These are phyloP conservation scores for Xylariaceae sp. DNA, from an alignment of 2,329 filamentous ascomycete genomes.

Conservation along the genomic window DNA sequence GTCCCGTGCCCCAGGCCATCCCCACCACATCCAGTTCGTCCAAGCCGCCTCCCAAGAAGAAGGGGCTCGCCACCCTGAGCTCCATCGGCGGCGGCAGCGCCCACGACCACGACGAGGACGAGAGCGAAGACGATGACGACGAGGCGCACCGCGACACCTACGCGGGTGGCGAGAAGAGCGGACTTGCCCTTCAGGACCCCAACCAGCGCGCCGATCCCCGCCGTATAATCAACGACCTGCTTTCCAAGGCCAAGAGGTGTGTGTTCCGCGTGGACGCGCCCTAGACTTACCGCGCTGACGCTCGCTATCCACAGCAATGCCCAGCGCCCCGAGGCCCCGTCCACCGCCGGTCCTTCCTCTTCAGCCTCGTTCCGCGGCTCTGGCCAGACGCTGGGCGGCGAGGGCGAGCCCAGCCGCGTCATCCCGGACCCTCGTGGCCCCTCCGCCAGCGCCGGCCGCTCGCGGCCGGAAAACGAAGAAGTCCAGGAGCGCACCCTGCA, in stretches of 20 bases:
- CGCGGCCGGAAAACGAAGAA: slow-evolving; percentile 27
- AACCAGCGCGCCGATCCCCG: slow-evolving; percentile 41
- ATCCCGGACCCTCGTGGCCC: slow-evolving; percentile 54
- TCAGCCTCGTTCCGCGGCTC: slow-evolving; percentile 57
- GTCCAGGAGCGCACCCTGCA: slow-evolving; percentile 64
- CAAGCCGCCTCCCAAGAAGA: slow-evolving; percentile 45
- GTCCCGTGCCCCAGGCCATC: slow-evolving; percentile 43
- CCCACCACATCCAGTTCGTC: slow-evolving; percentile 26
- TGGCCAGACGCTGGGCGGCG: slow-evolving; percentile 71
- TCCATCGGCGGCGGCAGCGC: slow-evolving; percentile 43
- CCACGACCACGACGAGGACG: slow-evolving; percentile 49
- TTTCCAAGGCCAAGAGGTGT: slow-evolving; percentile 58
- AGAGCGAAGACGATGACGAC: slow-evolving; percentile 48
- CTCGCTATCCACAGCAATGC: slow-evolving; percentile 43
- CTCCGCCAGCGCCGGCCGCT: slow-evolving; percentile 20
- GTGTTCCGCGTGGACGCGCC: no score
- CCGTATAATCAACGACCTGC: slow-evolving; percentile 54
- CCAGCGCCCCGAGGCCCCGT: slow-evolving; percentile 43
- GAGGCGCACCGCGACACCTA: slow-evolving; percentile 64
- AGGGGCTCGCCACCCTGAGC: slow-evolving; percentile 53
- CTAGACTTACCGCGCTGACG: no score
- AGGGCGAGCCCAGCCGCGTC: slow-evolving; percentile 61
- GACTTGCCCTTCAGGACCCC: slow-evolving; percentile 60
- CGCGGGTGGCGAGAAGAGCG: slow-evolving; percentile 79
- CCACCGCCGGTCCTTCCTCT: slow-evolving; percentile 43